These are phyloP conservation scores for Magnaporthiopsis incrustans DNA, from an alignment of 2,329 filamentous ascomycete genomes.

Conservation along the genomic window DNA sequence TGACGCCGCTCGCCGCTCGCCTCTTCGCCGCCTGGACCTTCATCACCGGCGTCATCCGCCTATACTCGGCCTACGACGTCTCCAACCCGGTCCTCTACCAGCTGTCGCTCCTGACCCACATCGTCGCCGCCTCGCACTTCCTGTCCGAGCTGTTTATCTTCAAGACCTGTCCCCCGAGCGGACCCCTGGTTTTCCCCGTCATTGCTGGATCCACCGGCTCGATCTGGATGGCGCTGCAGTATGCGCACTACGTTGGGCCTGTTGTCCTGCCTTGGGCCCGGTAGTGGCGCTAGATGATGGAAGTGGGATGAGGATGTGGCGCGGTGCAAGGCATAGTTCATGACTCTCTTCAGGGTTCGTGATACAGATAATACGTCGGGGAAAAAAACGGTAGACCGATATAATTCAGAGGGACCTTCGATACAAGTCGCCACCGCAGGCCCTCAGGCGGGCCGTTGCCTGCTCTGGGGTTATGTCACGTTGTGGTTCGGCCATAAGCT, in stretches of 20 bases:
- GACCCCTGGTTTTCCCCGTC: slow-evolving; percentile 49
- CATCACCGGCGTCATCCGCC: slow-evolving; percentile 64
- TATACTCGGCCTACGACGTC: slow-evolving; percentile 81
- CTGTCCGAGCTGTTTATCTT: slow-evolving; percentile 73
- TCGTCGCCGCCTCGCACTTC: slow-evolving; percentile 71
- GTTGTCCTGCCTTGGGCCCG: slow-evolving; percentile 5
- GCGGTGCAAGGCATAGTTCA: neutral
- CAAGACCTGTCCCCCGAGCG: slow-evolving; percentile 60
- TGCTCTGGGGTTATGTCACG: slow-evolving; percentile 97
- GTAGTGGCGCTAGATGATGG: neutral
- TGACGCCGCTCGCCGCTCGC: slow-evolving; percentile 68
- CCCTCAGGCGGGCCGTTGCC: slow-evolving; percentile 68
- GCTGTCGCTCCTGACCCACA: slow-evolving; percentile 74
- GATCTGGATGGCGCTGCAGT: slow-evolving; percentile 59
- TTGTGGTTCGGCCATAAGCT: slow-evolving; percentile 96
- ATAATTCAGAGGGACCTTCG: slow-evolving; percentile 47
- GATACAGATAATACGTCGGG: neutral
- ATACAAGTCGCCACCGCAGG: slow-evolving; percentile 76
- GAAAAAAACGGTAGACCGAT: neutral
- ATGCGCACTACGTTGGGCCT: slow-evolving; percentile 54
- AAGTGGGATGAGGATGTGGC: neutral
- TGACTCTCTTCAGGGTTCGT: neutral
- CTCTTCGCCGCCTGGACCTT: slow-evolving; percentile 87
- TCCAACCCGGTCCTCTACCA: slow-evolving; percentile 66
- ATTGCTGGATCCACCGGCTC: slow-evolving; percentile 34